Evolutionary conservation across 75 land plant species (phyloP).

Genomic region (Selaginella moellendorffii): DNA sequence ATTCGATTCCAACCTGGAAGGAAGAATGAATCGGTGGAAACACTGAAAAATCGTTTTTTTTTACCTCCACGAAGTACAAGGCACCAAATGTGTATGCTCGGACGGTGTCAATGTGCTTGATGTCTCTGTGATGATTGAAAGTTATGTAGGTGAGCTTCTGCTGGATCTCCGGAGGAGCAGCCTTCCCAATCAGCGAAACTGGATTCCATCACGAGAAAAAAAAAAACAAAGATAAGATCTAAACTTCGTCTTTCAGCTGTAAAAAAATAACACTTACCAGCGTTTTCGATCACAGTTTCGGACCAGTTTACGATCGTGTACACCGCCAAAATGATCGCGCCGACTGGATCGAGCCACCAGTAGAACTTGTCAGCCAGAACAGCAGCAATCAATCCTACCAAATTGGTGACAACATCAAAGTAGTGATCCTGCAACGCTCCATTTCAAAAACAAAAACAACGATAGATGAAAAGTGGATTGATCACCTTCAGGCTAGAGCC

Average conservation of each 20-base stretch:
- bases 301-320: constrained; percentile 20
- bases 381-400: constrained; percentile 18
- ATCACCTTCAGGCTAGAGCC: too few species aligned
- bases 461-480: too few species aligned
- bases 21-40: too few species aligned
- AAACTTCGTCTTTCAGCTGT: too few species aligned
- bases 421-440: constrained; percentile 26
- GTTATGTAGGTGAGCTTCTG: constrained; percentile 14
- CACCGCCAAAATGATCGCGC: constrained; percentile 15
- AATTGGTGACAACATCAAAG: constrained; percentile 24
- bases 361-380: constrained; percentile 11
- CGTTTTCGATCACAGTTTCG: constrained; percentile 5
- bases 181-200: constrained; percentile 10
- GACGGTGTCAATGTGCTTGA: constrained; percentile 14
- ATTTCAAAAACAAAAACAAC: too few species aligned
- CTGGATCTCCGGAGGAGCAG: constrained; percentile 16
- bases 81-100: constrained; percentile 19
- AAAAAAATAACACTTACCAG: too few species aligned
- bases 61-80: constrained; percentile 16
- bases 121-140: constrained; percentile 15
- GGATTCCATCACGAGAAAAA: too few species aligned
- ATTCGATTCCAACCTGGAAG: constrained; percentile 17
- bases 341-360: constrained; percentile 25
- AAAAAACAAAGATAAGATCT: too few species aligned
- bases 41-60: too few species aligned